A percentile compares a stretch with the other conserved stretches of the same genome.
Evolutionary conservation across 192 early-diverging fungal genomes (phyloP).

Genomic region (Entomortierella parvispora): DNA sequence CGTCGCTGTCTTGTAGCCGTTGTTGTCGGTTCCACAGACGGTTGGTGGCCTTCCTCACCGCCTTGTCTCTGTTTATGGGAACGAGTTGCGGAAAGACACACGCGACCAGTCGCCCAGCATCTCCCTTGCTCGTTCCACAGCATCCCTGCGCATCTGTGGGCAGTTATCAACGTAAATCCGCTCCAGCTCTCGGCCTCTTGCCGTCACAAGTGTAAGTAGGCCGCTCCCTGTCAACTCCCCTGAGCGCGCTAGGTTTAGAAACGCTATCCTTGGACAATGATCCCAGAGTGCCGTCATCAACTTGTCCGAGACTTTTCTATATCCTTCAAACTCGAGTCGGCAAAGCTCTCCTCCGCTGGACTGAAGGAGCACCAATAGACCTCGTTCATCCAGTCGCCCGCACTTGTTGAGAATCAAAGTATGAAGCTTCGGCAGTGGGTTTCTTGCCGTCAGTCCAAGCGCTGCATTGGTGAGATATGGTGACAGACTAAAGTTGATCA

Average conservation of each 20-base stretch:
- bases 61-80: too few species aligned
- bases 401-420: slow-evolving; percentile 33
- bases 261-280: slow-evolving; percentile 37
- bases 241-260: slow-evolving; percentile 19
- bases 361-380: slow-evolving; percentile 10
- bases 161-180: slow-evolving; percentile 33
- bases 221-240: slow-evolving; percentile 27
- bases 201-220: slow-evolving; percentile 31
- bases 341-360: slow-evolving; percentile 17
- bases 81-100: too few species aligned
- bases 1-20: not conserved
- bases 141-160: slow-evolving; percentile 22
- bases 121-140: slow-evolving; percentile 25
- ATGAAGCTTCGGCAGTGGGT: slow-evolving; percentile 20
- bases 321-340: slow-evolving; percentile 27
- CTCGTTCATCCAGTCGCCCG: slow-evolving; percentile 22
- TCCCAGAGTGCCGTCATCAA: slow-evolving; percentile 21
- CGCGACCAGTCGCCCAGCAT: slow-evolving; percentile 21
- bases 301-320: slow-evolving; percentile 23
- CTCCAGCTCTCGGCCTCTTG: slow-evolving; percentile 24
- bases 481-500: slow-evolving; percentile 39
- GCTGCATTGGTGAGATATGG: slow-evolving; percentile 34
- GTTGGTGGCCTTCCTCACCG: too few species aligned
- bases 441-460: slow-evolving; percentile 4
- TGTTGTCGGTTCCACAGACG: not conserved